These are phyloP conservation scores for Triticum monococcum DNA, from an alignment of 176 grass and related monocot species.

Conservation along the genomic window DNA sequence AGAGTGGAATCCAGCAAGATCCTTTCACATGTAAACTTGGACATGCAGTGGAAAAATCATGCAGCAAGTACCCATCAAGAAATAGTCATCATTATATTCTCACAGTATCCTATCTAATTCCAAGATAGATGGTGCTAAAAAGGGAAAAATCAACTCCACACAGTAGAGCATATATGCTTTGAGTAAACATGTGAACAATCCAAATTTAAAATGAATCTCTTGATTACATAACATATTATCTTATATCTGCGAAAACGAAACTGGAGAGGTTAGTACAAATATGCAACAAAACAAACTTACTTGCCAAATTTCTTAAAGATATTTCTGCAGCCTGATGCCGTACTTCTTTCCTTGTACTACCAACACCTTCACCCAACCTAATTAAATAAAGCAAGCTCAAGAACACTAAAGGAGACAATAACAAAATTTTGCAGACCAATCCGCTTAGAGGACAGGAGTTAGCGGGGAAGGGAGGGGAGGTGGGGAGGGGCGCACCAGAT, in stretches of 20 bases:
- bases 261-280: too few species aligned
- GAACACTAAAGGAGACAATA: background rate
- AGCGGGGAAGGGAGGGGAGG: background rate
- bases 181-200: conserved; percentile 1
- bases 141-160: background rate
- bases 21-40: too few species aligned
- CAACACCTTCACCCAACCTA: too few species aligned
- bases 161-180: background rate
- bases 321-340: too few species aligned
- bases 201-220: background rate
- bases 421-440: background rate
- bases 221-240: too few species aligned
- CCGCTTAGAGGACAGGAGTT: background rate
- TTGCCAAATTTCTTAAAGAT: too few species aligned
- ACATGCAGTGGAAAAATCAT: too few species aligned
- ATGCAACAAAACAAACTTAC: too few species aligned
- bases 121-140: background rate
- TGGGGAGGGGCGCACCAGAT: conserved; percentile 45
- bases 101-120: background rate
- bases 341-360: too few species aligned
- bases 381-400: background rate
- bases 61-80: too few species aligned
- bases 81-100: too few species aligned
- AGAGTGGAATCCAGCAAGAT: background rate
- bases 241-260: too few species aligned